Percentiles rank a stretch among this genome's conserved stretches.
Conservation (phyloP, 1,139 yeast species). For the Geotrichum europaeum region DNA sequence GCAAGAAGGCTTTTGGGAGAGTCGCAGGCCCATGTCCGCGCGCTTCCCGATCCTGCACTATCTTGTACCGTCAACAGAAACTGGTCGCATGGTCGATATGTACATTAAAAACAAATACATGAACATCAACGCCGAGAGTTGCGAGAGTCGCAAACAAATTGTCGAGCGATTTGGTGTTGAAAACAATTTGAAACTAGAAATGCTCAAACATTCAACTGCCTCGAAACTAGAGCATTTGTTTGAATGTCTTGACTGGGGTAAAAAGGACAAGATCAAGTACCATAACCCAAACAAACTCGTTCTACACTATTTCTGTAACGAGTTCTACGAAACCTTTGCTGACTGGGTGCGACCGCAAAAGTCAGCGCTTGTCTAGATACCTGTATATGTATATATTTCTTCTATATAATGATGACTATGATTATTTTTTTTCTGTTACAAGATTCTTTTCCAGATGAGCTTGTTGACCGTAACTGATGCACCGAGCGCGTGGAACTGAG, state of each 20-base stretch:
- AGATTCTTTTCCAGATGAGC: slow-evolving; percentile 3
- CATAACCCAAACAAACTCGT: background rate
- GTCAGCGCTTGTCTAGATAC: background rate
- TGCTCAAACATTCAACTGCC: background rate
- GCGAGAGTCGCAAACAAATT: background rate
- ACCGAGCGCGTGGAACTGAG: background rate
- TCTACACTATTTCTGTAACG: background rate
- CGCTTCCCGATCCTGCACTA: slow-evolving; percentile 1
- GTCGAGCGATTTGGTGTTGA: background rate
- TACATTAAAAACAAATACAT: background rate
- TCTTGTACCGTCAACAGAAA: background rate
- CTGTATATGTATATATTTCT: background rate
- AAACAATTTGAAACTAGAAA: background rate
- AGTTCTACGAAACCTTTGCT: background rate
- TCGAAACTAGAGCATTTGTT: slow-evolving; percentile 6
- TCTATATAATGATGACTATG: background rate
- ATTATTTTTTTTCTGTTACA: background rate
- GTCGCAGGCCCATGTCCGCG: slow-evolving; percentile 5
- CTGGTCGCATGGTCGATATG: background rate
- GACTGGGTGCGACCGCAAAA: background rate
- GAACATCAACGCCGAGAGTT: background rate
- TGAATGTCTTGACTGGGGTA: slow-evolving; percentile 11
- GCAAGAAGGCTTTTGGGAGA: slow-evolving; percentile 6
- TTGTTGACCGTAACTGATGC: background rate
- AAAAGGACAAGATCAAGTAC: slow-evolving; percentile 1